These are phyloP conservation scores for Leishmania amazonensis DNA, from an alignment of 208 protist species.

Conservation along the genomic window DNA sequence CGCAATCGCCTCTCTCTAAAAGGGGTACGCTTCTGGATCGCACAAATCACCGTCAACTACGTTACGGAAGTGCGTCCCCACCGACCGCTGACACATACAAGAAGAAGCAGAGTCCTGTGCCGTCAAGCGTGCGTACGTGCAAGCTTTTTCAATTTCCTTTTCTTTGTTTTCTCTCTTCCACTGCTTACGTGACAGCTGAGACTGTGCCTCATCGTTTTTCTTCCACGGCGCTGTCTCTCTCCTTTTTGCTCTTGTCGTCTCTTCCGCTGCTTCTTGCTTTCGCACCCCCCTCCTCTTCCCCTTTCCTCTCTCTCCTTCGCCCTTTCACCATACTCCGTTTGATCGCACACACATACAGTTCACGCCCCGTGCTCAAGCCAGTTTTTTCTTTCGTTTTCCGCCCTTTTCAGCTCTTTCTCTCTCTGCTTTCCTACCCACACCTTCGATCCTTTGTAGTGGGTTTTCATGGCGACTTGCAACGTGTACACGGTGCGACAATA, in stretches of 20 bases:
- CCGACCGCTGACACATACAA: background rate
- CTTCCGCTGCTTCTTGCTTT: slow-evolving; percentile 4
- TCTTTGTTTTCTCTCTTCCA: slow-evolving; percentile 3
- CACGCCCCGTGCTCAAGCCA: background rate
- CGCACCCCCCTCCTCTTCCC: background rate
- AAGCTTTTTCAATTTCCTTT: background rate
- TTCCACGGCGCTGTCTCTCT: background rate
- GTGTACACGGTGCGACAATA: slow-evolving; percentile 4
- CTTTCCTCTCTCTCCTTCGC: background rate
- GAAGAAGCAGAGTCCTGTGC: background rate
- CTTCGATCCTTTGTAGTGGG: background rate
- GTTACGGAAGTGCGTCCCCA: background rate
- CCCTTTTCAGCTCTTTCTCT: background rate
- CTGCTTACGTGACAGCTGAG: slow-evolving; percentile 3
- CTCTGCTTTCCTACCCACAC: background rate
- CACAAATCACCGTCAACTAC: background rate
- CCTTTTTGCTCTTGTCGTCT: slow-evolving; percentile 1
- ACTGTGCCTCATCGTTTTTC: background rate
- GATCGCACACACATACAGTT: background rate
- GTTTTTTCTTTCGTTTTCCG: background rate
- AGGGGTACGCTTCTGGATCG: background rate
- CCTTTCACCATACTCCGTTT: background rate
- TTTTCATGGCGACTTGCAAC: slow-evolving; percentile 1
- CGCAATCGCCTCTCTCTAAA: background rate
- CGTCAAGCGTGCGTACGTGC: background rate